phyloP scores from a whole-genome alignment of 2,329 filamentous ascomycete species.

The Penicillium sp. region DNA sequence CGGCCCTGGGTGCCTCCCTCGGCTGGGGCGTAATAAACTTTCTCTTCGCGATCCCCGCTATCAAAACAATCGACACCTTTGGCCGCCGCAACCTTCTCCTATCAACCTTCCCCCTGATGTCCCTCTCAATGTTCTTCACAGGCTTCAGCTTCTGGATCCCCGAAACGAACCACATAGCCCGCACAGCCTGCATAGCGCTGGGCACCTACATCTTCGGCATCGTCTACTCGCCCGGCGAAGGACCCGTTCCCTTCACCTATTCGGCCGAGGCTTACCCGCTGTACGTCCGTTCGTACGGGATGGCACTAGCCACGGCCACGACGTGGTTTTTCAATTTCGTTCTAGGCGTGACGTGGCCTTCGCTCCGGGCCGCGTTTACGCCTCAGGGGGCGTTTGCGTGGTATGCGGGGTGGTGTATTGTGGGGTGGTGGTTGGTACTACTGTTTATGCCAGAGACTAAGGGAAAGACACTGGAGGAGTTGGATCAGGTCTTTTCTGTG shows the following conservation, averaged over 20 bases:
- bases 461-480: conserved; percentile 49
- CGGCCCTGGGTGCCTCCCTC: conserved; percentile 60
- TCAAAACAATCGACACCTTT: conserved; percentile 70
- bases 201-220: conserved; percentile 51
- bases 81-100: conserved; percentile 67
- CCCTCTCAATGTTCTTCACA: conserved; percentile 55
- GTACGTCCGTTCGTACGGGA: conserved; percentile 64
- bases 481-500: conserved; percentile 60
- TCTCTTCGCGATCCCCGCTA: conserved; percentile 64
- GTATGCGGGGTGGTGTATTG: conserved; percentile 48
- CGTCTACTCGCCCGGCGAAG: conserved; percentile 61
- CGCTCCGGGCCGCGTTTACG: conserved; percentile 52
- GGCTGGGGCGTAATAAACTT: conserved; percentile 67
- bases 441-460: conserved; percentile 49
- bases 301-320: conserved; percentile 66
- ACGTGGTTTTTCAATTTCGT: conserved; percentile 63
- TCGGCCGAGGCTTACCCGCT: conserved; percentile 69
- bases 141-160: conserved; percentile 59
- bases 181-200: conserved; percentile 47
- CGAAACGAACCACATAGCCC: conserved; percentile 38
- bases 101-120: conserved; percentile 68
- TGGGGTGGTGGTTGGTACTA: conserved; percentile 52
- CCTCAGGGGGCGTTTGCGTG: conserved; percentile 59
- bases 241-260: conserved; percentile 68
- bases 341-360: conserved; percentile 57